Evolutionary conservation across 202 grass and related monocot species (phyloP), one percentile per base, ranked within the genome.

Genomic region (Schoenoplectus triqueter): DNA sequence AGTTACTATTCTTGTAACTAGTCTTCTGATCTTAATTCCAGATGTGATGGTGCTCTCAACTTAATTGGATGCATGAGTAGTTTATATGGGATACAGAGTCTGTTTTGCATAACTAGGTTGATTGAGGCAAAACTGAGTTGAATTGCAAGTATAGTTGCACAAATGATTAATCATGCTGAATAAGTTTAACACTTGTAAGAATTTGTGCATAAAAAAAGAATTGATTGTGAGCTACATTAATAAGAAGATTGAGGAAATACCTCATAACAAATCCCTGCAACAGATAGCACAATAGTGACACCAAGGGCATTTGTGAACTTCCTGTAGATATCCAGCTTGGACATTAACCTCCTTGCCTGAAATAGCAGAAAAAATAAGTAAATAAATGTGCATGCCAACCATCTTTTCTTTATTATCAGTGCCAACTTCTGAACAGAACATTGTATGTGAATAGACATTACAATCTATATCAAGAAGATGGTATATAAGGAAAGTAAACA

Each of bases 301-400:
- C 83, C 88, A 41, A 99, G 89, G 61, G 96, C 91, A 85, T 94
- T 94, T 64, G 93, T 93, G 46, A 99, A 99, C 71, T 96, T 99
- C 88, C 96, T 91, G 81, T 99, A 99, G 73, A 99, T 94, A 69
- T 96, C 93, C 73, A 99, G 88, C 87, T 99, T 99, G 60, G 90
- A 87, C 87, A 96, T 86, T 72, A 92, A 87, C 62, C 96, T 87
- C 81, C 96, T 94, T 73, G 93, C 90, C 96, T 99, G 86, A 87
- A 18, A 75, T 78, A 51, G 63, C 7, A 90, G 10, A 51, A 55
- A 31, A 31, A 88, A 78, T 77, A 22, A 3, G 39, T 57, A 31
- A 78, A 18, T 5, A 76, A 66, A n/a, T 66, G 7, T n/a, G 22
- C 22, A 55, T 15, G 42, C 44, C 10, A 19, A 72, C 54, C 14